These are phyloP conservation scores for Vanrija pseudolonga DNA, from an alignment of 1,284 basidiomycete species.

Conservation along the genomic window DNA sequence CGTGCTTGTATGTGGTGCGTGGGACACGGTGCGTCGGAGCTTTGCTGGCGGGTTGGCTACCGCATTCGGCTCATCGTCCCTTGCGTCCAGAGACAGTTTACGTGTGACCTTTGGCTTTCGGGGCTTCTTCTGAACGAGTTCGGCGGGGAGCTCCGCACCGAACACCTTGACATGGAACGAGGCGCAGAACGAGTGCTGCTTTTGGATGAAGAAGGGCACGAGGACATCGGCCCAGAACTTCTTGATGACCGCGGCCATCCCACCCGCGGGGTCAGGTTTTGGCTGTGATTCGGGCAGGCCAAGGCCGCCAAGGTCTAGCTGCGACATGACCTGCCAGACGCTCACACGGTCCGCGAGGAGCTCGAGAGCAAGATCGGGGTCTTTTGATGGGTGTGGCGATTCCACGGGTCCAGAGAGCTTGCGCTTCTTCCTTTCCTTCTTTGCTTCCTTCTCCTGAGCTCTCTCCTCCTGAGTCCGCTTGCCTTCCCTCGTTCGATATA, in stretches of 20 bases:
- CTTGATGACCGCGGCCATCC: constrained; percentile 11
- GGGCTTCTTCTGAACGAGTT: constrained; percentile 30
- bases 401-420: background rate
- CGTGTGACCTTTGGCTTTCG: constrained; percentile 37
- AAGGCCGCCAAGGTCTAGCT: constrained; percentile 26
- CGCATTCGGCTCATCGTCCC: background rate
- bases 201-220: constrained; percentile 21
- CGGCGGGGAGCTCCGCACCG: constrained; percentile 27
- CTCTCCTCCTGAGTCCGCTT: constrained; percentile 11
- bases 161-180: constrained; percentile 41
- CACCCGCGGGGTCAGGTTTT: constrained; percentile 12
- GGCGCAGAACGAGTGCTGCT: constrained; percentile 23
- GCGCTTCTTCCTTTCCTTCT: constrained; percentile 13
- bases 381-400: constrained; percentile 14
- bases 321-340: constrained; percentile 42
- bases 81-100: constrained; percentile 7
- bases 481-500: constrained; percentile 18
- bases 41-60: background rate
- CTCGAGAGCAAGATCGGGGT: constrained; percentile 28
- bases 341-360: constrained; percentile 38
- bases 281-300: background rate
- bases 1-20: too few species aligned
- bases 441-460: constrained; percentile 7
- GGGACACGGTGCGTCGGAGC: too few species aligned
- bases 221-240: constrained; percentile 26